Percentiles rank a stretch among this genome's conserved stretches.
Evolutionary conservation across 345 rosid species (phyloP).

Genomic region (Populus alba): DNA sequence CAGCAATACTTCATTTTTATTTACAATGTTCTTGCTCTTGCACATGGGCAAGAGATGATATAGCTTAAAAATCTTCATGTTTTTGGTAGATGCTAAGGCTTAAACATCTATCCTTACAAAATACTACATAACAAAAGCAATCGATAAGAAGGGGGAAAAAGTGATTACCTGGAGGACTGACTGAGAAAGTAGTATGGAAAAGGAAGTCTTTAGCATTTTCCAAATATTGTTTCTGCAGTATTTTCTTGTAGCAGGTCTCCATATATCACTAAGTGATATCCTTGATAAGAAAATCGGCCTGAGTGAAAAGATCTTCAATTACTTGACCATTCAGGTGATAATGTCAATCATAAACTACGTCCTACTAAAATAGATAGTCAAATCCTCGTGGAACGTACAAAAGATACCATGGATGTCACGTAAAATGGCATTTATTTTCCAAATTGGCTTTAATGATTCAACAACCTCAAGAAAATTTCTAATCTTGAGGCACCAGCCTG

Average conservation of each 20-base stretch:
- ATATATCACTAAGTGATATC: slow-evolving; percentile 84
- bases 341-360: too few relatives aligned
- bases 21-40: background rate
- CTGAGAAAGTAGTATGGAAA: slow-evolving; percentile 81
- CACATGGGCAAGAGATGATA: background rate
- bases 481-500: background rate
- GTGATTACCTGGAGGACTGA: slow-evolving; percentile 77
- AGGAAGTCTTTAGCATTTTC: slow-evolving; percentile 70
- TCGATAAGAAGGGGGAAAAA: background rate
- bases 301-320: slow-evolving; percentile 8
- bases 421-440: slow-evolving; percentile 1
- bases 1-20: too few relatives aligned
- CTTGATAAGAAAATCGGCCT: slow-evolving; percentile 86
- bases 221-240: slow-evolving; percentile 62
- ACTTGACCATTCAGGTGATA: too few relatives aligned
- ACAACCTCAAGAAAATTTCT: background rate
- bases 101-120: background rate
- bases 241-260: slow-evolving; percentile 83
- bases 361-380: too few relatives aligned
- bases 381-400: too few relatives aligned
- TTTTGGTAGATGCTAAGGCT: background rate
- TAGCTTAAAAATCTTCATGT: slow-evolving; percentile 4
- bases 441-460: background rate
- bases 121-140: slow-evolving; percentile 7
- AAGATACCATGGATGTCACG: background rate